Evolutionary conservation across 768 basidiomycete species (phyloP).

Genomic region (Goffeauzyma gilvescens): DNA sequence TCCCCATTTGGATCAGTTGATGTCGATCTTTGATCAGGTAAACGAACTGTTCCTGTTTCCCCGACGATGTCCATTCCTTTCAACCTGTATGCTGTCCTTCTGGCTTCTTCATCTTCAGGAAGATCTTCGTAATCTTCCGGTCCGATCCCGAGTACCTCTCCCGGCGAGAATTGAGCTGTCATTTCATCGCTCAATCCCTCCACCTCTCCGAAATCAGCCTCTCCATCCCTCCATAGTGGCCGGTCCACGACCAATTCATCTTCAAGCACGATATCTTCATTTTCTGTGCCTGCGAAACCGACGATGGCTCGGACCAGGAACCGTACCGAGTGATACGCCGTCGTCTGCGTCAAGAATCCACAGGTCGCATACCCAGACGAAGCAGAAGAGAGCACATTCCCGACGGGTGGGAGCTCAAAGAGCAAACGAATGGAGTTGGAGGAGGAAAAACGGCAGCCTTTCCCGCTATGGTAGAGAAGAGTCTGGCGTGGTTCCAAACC

Average conservation of each 20-base stretch:
- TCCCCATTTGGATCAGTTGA: not conserved
- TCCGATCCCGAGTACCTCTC: not conserved
- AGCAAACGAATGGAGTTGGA: conserved; percentile 50
- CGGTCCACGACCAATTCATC: not conserved
- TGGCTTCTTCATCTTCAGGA: conserved; percentile 15
- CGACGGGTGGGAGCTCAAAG: conserved; percentile 48
- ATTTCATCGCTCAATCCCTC: not conserved
- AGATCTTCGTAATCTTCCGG: not conserved
- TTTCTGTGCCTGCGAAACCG: conserved; percentile 39
- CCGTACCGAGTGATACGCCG: conserved; percentile 61
- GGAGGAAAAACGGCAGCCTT: conserved; percentile 75
- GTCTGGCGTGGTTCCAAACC: conserved; percentile 19
- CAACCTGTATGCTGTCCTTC: conserved; percentile 21
- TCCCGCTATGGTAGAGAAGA: conserved; percentile 66
- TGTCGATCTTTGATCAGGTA: not conserved
- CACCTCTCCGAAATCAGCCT: not conserved
- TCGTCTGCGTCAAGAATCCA: conserved; percentile 57
- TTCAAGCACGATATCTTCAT: not conserved
- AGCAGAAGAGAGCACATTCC: conserved; percentile 25
- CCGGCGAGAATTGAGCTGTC: not conserved
- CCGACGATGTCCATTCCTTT: conserved; percentile 29
- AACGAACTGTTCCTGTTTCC: conserved; percentile 17
- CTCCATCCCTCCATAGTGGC: not conserved
- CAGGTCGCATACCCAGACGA: conserved; percentile 39
- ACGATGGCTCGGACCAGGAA: conserved; percentile 56